Percentiles rank a stretch among this genome's conserved stretches.
These are phyloP conservation scores for Nepenthes gracilis DNA, from an alignment of 148 eudicot species.

Conservation along the genomic window DNA sequence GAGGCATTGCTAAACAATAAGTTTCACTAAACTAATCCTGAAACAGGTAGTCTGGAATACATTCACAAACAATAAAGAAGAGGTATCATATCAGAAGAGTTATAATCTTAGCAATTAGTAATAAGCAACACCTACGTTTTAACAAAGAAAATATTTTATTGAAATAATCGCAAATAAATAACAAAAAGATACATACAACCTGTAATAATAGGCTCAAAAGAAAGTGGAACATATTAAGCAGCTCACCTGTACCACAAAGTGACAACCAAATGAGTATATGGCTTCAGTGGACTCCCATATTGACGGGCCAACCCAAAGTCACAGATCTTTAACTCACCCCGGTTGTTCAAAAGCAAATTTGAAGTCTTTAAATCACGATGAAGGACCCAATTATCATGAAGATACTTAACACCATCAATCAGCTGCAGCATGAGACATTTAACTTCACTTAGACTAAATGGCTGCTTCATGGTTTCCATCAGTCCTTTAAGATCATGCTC, in stretches of 20 bases:
- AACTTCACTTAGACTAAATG: slow-evolving; percentile 93
- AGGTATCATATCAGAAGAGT: no score
- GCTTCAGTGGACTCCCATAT: slow-evolving; percentile 91
- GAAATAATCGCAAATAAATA: neutral
- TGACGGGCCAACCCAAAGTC: slow-evolving; percentile 93
- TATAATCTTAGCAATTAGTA: no score
- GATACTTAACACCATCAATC: slow-evolving; percentile 69
- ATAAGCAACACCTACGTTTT: no score
- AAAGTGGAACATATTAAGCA: slow-evolving; percentile 3
- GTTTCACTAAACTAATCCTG: no score
- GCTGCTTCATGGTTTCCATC: slow-evolving; percentile 88
- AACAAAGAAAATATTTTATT: no score
- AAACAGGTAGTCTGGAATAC: no score
- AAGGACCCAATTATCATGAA: slow-evolving; percentile 97
- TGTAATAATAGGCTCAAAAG: neutral
- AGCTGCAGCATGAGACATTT: slow-evolving; percentile 95
- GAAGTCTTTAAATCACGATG: slow-evolving; percentile 92
- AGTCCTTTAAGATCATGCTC: slow-evolving; percentile 91
- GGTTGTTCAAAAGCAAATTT: slow-evolving; percentile 79
- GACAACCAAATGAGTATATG: slow-evolving; percentile 89
- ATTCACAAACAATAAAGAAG: no score
- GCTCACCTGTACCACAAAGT: slow-evolving; percentile 99
- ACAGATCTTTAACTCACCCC: slow-evolving; percentile 88
- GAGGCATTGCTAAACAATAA: no score
- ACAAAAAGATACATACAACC: neutral